Percentiles rank a stretch among this genome's conserved stretches.
Evolutionary conservation across 78 protist genomes (phyloP).

Genomic region (Dictyostelium purpureum): DNA sequence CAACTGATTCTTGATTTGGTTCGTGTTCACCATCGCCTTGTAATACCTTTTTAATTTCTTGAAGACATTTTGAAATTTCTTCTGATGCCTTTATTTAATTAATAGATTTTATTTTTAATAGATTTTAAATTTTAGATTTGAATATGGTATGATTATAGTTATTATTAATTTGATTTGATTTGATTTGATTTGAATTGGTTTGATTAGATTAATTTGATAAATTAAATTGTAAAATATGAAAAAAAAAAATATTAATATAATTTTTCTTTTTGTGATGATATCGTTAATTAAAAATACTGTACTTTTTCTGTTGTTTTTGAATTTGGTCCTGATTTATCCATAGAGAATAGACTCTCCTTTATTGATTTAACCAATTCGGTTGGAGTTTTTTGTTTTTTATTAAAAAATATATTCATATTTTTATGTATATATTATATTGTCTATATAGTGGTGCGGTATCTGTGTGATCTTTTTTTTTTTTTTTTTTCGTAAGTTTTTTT

Average conservation of each 20-base stretch:
- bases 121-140: too few species aligned
- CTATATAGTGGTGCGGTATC: too few species aligned
- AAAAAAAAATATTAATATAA: background rate
- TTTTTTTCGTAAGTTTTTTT: too few species aligned
- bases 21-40: conserved; percentile 85
- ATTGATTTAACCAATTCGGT: conserved; percentile 51
- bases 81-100: conserved; percentile 34
- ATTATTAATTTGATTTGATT: background rate
- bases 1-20: conserved; percentile 54
- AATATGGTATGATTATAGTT: background rate
- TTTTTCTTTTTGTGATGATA: background rate
- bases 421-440: too few species aligned
- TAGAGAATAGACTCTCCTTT: conserved; percentile 23
- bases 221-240: background rate
- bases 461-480: too few species aligned
- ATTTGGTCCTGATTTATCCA: conserved; percentile 74
- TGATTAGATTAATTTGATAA: background rate
- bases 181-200: background rate
- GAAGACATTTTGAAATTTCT: conserved; percentile 44
- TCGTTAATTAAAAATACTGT: background rate
- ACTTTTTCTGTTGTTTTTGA: conserved; percentile 69
- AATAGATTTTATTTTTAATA: background rate
- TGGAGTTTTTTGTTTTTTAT: conserved; percentile 80
- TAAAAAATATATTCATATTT: conserved; percentile 70
- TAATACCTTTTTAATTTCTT: conserved; percentile 79